Base-by-base conservation (phyloP, 768 basidiomycete species). In the Fomitopsis pulvina region DNA sequence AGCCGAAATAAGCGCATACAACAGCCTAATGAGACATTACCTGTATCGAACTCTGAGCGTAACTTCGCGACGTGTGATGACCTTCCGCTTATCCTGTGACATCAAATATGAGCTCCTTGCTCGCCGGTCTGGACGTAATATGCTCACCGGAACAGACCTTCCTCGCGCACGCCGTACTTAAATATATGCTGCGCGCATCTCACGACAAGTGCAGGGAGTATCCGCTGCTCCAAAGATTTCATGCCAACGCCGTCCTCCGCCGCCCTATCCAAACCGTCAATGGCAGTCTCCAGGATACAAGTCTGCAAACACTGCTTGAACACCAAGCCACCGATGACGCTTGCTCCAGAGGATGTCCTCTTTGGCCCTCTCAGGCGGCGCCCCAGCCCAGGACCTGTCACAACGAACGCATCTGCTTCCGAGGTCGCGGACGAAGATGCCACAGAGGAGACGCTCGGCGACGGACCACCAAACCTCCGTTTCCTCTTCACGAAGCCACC, bases 91-190 rank as follows among this genome's bases (percentile, higher is more conserved):
- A 96, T 81, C 48, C 94, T 90, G 60, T 57, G 66, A 20, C 41
- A 37, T 8, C n/a, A 41, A n/a, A 22, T 41, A 40, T 9, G 20
- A 44, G 34, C 30, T 27, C 20, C 34, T 39, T 41, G 22, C 26
- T 40, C 21, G 24, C 44, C 48, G 21, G n/a, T 41, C 7, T 2
- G 38, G 10, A 25, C 41, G 32, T 21, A 38, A 41, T 39, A 26
- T 26, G 66, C 81, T 57, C 59, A 87, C 90, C 89, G 78, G 64
- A 92, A 92, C 39, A 92, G 68, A 3, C 90, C 90, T 64, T 92
- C 88, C 63, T 92, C 90, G 62, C 87, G 80, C 11, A 92, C 67
- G 41, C 91, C 90, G 88, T 91, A 92, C 21, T 76, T 68, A 61
- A 87, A 67, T 48, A 92, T 61, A 68, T 92, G 90, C 60, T 92